Evolutionary conservation across 2,329 filamentous ascomycete species (phyloP).

Genomic region (Xylaria sp.): DNA sequence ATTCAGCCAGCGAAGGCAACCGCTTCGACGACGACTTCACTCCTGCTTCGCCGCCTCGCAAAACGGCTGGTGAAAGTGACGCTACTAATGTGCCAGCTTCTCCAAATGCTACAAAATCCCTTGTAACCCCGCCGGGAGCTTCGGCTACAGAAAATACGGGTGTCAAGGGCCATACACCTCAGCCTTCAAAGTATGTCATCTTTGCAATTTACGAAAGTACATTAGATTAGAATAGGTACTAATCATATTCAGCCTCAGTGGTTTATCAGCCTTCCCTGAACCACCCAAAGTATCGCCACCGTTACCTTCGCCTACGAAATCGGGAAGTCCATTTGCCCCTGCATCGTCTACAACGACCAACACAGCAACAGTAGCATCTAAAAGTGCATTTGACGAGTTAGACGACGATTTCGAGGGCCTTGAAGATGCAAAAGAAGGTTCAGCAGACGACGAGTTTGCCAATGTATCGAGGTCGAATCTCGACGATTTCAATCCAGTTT

Average conservation of each 20-base stretch:
- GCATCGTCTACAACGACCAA: conserved; percentile 51
- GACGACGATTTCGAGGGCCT: conserved; percentile 85
- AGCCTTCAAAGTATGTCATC: conserved; percentile 47
- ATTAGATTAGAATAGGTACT: conserved; percentile 33
- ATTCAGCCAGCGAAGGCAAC: conserved; percentile 79
- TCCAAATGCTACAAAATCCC: conserved; percentile 46
- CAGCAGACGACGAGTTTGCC: conserved; percentile 81
- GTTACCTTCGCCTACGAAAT: conserved; percentile 47
- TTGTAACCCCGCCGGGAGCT: conserved; percentile 44
- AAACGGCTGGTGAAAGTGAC: conserved; percentile 47
- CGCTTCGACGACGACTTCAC: conserved; percentile 96
- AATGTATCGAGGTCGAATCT: conserved; percentile 75
- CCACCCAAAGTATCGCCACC: conserved; percentile 51
- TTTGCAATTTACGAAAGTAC: conserved; percentile 21
- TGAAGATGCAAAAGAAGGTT: conserved; percentile 84
- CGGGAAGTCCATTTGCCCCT: conserved; percentile 49
- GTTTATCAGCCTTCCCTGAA: conserved; percentile 45
- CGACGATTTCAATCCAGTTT: conserved; percentile 83
- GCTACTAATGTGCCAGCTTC: conserved; percentile 42
- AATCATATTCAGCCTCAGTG: conserved; percentile 43
- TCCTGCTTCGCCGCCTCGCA: conserved; percentile 63
- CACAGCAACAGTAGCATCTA: conserved; percentile 52
- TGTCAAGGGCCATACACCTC: conserved; percentile 40
- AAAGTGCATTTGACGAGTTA: conserved; percentile 76
- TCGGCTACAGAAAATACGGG: conserved; percentile 40